A percentile compares a stretch with the other conserved stretches of the same genome.
Evolutionary conservation across 768 basidiomycete genomes (phyloP).

Genomic region (Aureoboletus auriporus): DNA sequence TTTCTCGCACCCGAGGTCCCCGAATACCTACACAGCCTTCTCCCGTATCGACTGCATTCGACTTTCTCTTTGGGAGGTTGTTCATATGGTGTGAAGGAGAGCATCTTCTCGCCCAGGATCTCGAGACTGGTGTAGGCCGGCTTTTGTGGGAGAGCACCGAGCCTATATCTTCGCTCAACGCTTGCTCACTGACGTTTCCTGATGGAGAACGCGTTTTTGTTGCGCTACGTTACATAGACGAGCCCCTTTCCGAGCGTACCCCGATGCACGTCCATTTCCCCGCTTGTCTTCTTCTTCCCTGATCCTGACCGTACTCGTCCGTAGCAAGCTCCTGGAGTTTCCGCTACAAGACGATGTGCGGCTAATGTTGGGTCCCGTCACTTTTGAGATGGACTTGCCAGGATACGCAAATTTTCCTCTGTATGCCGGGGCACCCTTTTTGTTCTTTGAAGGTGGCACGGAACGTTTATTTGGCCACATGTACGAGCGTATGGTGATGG

Average conservation of each 20-base stretch:
- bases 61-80: constrained; percentile 22
- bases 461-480: constrained; percentile 9
- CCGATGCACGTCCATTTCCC: constrained; percentile 15
- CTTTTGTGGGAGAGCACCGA: constrained; percentile 11
- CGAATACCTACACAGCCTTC: constrained; percentile 10
- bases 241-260: constrained; percentile 12
- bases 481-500: constrained; percentile 13
- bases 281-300: neutral
- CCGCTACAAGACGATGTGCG: constrained; percentile 9
- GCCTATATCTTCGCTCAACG: constrained; percentile 17
- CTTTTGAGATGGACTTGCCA: constrained; percentile 17
- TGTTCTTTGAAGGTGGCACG: constrained; percentile 15
- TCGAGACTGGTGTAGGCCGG: constrained; percentile 20
- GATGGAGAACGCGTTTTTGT: constrained; percentile 18
- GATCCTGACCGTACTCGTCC: constrained; percentile 2
- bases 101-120: constrained; percentile 17
- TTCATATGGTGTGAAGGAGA: constrained; percentile 20
- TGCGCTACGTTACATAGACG: constrained; percentile 16
- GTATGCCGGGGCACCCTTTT: constrained; percentile 9
- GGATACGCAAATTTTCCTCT: constrained; percentile 14
- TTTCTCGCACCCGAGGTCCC: constrained; percentile 13
- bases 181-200: constrained; percentile 16
- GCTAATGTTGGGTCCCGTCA: constrained; percentile 10
- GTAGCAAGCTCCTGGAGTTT: constrained; percentile 23
- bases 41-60: constrained; percentile 13